Evolutionary conservation across 495 filamentous ascomycete species (phyloP), one percentile per base, ranked within the genome.

Genomic region (Penicillium arizonense): DNA sequence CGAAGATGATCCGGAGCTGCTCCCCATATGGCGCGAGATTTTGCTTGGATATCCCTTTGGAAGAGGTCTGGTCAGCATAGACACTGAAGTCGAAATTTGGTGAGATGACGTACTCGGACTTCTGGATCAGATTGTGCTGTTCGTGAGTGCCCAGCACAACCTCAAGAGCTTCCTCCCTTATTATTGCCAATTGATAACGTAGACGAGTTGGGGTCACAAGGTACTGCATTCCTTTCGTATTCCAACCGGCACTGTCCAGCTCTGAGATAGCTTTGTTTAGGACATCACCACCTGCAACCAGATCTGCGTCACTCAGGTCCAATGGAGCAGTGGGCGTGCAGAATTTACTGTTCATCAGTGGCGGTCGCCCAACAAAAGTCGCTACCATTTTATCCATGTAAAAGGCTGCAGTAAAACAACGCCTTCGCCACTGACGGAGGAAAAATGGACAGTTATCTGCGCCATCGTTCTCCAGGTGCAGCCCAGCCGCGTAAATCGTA

Each of bases 111-210:
- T 64, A 81, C 77, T 77, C 64, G 6, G 79, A 69, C 44, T 72
- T 73, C 11, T 70, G 65, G n/a, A 79, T 53, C 0, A 78, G 62
- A 24, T 78, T 71, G 13, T 67, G 59, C 5, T 69, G 61, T 40
- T 65, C 50, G 30, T 53, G 52, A n/a, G 68, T 73, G 2, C 78
- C 76, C 10, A 86, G 59, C 12, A 82, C 79, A 16, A 86, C 76
- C 51, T 84, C 77, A 16, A 87, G 74, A 12, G 85, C 78, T 47
- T 84, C 76, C 48, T 87, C 84, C 13, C 77, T 62, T 8, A 81
- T 71, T 4, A 73, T 52, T 0, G 77, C 64, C 9, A 85, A 64
- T 3, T 76, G 63, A 16, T 78, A 71, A 34, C 81, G 76, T 6
- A 82, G 71, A 4, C 83, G 74, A 12, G 75, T 56, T 40, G 70